A percentile compares a stretch with the other conserved stretches of the same genome.
Conservation (phyloP, 1,139 yeast species). For the Candida freyschussii region DNA sequence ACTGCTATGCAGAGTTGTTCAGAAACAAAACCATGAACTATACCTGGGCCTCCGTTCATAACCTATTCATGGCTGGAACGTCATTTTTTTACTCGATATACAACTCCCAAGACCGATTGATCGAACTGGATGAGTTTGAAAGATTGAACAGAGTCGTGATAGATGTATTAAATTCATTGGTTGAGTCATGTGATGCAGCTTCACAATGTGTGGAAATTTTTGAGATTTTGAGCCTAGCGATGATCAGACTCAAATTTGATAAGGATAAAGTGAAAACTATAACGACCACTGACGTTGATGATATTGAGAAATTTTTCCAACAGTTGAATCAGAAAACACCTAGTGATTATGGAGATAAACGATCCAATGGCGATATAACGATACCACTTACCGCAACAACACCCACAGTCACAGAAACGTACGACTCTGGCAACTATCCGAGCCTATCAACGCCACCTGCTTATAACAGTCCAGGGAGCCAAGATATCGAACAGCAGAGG, state of each 20-base stretch:
- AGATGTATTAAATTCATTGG: conserved; percentile 54
- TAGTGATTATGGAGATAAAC: conserved; percentile 6
- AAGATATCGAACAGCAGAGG: conserved; percentile 23
- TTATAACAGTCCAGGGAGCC: conserved; percentile 1
- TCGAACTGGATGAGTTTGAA: conserved; percentile 48
- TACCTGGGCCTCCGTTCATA: conserved; percentile 93
- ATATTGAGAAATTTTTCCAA: conserved; percentile 24
- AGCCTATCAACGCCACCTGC: conserved; percentile 12
- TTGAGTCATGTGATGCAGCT: conserved; percentile 78
- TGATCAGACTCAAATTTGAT: conserved; percentile 57
- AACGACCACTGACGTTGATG: conserved; percentile 17
- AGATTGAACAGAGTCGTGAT: conserved; percentile 53
- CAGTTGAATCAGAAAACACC: conserved; percentile 21
- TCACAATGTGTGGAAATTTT: conserved; percentile 64
- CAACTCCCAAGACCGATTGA: conserved; percentile 52
- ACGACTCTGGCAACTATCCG: conserved; percentile 7
- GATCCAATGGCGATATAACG: conserved; percentile 14
- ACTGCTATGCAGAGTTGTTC: conserved; percentile 55
- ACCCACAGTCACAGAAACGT: background rate
- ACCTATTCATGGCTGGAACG: conserved; percentile 83
- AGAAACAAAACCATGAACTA: conserved; percentile 61
- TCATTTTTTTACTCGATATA: conserved; percentile 74
- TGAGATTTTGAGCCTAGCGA: conserved; percentile 67
- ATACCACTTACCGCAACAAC: no score
- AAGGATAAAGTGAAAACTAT: conserved; percentile 1